Evolutionary conservation across 108 stramenopile genomes (phyloP).

Genomic region (Pinguiococcus pyrenoidosus): DNA sequence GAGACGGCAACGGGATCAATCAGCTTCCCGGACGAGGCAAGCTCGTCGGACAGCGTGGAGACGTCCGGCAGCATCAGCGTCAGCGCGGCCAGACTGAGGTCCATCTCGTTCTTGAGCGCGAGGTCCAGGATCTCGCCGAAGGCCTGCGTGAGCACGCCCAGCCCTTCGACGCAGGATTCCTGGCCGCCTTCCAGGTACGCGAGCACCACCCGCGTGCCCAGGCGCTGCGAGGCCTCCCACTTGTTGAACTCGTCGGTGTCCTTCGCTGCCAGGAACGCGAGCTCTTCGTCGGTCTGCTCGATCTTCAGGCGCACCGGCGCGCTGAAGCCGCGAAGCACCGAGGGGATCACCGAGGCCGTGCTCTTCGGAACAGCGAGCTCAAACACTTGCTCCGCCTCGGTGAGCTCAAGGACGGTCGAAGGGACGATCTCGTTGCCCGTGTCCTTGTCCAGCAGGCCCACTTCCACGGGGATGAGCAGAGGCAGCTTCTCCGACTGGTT

Average conservation of each 20-base stretch:
- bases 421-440: slow-evolving; percentile 58
- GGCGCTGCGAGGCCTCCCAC: slow-evolving; percentile 68
- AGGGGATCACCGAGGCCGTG: too few species aligned
- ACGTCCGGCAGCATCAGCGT: slow-evolving; percentile 64
- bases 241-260: slow-evolving; percentile 85
- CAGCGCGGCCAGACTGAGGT: slow-evolving; percentile 64
- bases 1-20: slow-evolving; percentile 59
- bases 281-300: slow-evolving; percentile 41
- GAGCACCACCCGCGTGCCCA: slow-evolving; percentile 20
- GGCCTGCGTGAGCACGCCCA: too few species aligned
- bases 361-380: too few species aligned
- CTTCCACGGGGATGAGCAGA: slow-evolving; percentile 78
- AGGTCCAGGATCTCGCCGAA: too few species aligned
- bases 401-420: slow-evolving; percentile 63
- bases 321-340: slow-evolving; percentile 72
- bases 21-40: slow-evolving; percentile 4
- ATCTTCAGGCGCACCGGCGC: slow-evolving; percentile 79
- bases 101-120: too few species aligned
- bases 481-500: slow-evolving; percentile 40
- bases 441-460: slow-evolving; percentile 66
- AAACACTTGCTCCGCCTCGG: slow-evolving; percentile 64
- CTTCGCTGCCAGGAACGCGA: slow-evolving; percentile 61
- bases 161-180: too few species aligned
- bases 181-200: too few species aligned
- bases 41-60: slow-evolving; percentile 49